Evolutionary conservation across 106 monocot species (phyloP).

Genomic region (Platanthera guangdongensis): DNA sequence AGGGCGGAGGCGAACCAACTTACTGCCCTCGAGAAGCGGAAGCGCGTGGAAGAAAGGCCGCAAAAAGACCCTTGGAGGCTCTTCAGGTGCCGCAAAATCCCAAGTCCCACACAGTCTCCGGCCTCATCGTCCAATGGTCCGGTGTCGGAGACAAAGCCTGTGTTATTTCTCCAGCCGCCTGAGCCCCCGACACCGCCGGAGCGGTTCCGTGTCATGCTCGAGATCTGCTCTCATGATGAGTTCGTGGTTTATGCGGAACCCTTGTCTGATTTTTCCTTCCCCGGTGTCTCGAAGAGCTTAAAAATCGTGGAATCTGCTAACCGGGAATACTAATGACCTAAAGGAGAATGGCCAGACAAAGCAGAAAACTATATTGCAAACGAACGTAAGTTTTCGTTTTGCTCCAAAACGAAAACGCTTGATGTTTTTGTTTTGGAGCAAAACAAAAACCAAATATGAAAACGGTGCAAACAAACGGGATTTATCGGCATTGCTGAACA

Average conservation of each 20-base stretch:
- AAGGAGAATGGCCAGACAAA: no score
- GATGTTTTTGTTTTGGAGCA: no score
- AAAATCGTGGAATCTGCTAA: constrained; percentile 29
- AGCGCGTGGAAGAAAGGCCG: constrained; percentile 27
- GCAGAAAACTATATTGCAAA: no score
- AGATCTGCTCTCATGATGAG: constrained; percentile 75
- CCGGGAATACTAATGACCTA: no score
- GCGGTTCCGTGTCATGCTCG: constrained; percentile 44
- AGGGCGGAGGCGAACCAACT: constrained; percentile 84
- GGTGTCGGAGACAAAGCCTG: neutral
- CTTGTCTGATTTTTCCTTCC: constrained; percentile 33
- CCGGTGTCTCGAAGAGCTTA: constrained; percentile 58
- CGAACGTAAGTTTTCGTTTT: no score
- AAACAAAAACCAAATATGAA: no score
- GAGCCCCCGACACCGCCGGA: constrained; percentile 16
- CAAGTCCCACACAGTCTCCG: neutral
- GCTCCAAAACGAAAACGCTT: no score
- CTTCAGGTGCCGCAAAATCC: constrained; percentile 55
- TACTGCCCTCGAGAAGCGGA: constrained; percentile 88
- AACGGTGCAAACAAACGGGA: no score
- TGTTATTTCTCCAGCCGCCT: constrained; percentile 2
- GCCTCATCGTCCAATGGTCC: neutral
- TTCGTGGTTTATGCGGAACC: constrained; percentile 65
- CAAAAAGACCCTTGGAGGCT: constrained; percentile 37
- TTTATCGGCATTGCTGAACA: constrained; percentile 99